Evolutionary conservation across 208 protist species (phyloP).

Genomic region (Strigomonas galati): DNA sequence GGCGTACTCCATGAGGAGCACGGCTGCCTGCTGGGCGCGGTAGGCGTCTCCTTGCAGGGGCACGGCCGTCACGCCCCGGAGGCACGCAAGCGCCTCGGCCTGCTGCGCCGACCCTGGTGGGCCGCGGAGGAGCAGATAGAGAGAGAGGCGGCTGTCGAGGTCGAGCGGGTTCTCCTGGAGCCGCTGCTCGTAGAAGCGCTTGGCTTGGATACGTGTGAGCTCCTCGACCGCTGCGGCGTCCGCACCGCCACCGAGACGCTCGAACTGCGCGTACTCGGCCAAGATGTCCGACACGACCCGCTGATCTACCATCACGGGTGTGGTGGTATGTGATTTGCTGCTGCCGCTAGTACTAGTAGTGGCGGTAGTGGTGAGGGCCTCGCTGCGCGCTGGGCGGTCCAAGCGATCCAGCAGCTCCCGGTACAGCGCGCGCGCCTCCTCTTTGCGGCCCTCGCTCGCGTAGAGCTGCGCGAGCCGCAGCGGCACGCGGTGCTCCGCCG

Average conservation of each 20-base stretch:
- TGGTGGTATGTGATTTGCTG: constrained; percentile 6
- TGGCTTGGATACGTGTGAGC: constrained; percentile 48
- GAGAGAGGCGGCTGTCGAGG: constrained; percentile 64
- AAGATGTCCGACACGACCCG: constrained; percentile 52
- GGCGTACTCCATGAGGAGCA: constrained; percentile 74
- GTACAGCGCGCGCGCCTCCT: constrained; percentile 47
- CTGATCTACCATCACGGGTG: constrained; percentile 1
- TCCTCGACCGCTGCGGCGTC: constrained; percentile 37
- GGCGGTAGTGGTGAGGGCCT: constrained; percentile 10
- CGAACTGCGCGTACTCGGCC: constrained; percentile 61
- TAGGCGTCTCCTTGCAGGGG: constrained; percentile 30
- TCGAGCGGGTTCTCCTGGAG: constrained; percentile 46
- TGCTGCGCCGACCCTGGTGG: constrained; percentile 12
- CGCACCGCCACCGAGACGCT: constrained; percentile 50
- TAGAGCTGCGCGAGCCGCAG: constrained; percentile 60
- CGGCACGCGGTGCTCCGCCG: constrained; percentile 58
- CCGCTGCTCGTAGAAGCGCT: constrained; percentile 58
- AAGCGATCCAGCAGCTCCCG: constrained; percentile 44
- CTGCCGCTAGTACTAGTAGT: constrained; percentile 20
- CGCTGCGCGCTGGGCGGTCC: constrained; percentile 18
- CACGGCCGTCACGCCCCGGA: constrained; percentile 6
- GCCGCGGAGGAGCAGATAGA: constrained; percentile 68
- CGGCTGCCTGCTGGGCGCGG: constrained; percentile 57
- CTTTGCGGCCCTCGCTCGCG: constrained; percentile 16
- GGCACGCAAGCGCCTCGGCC: constrained; percentile 12